A percentile compares a stretch with the other conserved stretches of the same genome.
These are phyloP conservation scores for Psilocybe azurescens DNA, from an alignment of 768 basidiomycete species.

Conservation along the genomic window DNA sequence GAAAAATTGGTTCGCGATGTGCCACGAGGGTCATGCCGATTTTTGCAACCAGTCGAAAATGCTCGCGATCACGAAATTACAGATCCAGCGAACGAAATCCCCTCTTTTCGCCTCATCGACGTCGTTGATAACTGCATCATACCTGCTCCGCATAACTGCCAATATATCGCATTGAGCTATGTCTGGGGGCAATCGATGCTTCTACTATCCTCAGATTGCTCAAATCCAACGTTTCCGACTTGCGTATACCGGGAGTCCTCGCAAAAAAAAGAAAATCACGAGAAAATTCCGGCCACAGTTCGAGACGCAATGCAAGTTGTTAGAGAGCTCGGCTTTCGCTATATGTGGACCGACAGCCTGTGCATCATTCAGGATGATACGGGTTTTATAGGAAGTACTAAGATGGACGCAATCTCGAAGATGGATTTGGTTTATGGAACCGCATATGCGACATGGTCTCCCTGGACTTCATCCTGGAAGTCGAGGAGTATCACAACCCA, in stretches of 20 bases:
- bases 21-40: constrained; percentile 1
- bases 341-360: constrained; percentile 16
- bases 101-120: constrained; percentile 17
- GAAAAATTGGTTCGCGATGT: constrained; percentile 10
- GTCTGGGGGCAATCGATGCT: constrained; percentile 12
- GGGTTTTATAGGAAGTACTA: background rate
- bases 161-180: constrained; percentile 18
- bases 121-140: constrained; percentile 13
- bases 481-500: constrained; percentile 4
- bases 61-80: constrained; percentile 3
- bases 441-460: constrained; percentile 7
- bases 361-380: constrained; percentile 13
- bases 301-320: constrained; percentile 13
- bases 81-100: constrained; percentile 12
- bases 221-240: constrained; percentile 4
- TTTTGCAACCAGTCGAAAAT: constrained; percentile 9
- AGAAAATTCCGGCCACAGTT: constrained; percentile 15
- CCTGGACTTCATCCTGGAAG: constrained; percentile 7
- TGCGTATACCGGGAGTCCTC: constrained; percentile 8
- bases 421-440: constrained; percentile 14
- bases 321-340: constrained; percentile 6
- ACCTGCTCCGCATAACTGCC: constrained; percentile 3
- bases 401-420: constrained; percentile 8
- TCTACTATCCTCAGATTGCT: constrained; percentile 2
- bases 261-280: background rate